Evolutionary conservation across 352 stramenopile genomes (phyloP), one percentile per base, ranked within the genome.

Genomic region (Saprolegnia diclina): DNA sequence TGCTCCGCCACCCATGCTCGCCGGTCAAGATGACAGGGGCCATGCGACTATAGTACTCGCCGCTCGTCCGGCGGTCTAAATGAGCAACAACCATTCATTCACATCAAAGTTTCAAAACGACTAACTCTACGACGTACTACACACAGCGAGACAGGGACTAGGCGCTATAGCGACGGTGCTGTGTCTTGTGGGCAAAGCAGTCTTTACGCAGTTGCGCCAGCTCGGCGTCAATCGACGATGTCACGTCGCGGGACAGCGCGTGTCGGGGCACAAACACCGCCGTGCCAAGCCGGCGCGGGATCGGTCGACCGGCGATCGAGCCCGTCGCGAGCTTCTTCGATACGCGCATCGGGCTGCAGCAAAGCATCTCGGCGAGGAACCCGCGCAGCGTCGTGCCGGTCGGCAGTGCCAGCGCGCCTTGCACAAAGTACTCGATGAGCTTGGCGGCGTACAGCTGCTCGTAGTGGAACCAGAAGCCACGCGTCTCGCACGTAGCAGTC

Each of bases 261-360:
- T 13, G 52, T 4, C 19, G n/a, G 11, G 52, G 52, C 13, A 59
- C 52, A 24, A 59, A 59, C 13, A 59, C 52, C 13, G 52, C 52
- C 13, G 52, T 59, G 52, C 52, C 52, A 11, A 59, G 11, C 35
- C 35, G 11, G 11, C 52, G 24, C 3, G 52, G 52, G 3, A 59
- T 19, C 11, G 52, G 3, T 24, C 35, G 52, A 24, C 52, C 52
- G 3, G 52, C 52, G 3, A 59, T 16, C 24, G 71, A 78, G 45
- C 85, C 79, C 64, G 77, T 89, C 1, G 83, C 81, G 16, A 91
- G 82, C 68, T 91, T 91, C 71, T 91, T 91, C 7, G 81, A 90
- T 32, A 90, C 80, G 16, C 83, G 79, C 81, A 89, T 91, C 18
- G 83, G 83, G 53, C 89, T 91, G 71, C 83, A 91, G 46, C 77